These are phyloP conservation scores for Rhodofomes roseus DNA, from an alignment of 1,284 basidiomycete species.

Conservation along the genomic window DNA sequence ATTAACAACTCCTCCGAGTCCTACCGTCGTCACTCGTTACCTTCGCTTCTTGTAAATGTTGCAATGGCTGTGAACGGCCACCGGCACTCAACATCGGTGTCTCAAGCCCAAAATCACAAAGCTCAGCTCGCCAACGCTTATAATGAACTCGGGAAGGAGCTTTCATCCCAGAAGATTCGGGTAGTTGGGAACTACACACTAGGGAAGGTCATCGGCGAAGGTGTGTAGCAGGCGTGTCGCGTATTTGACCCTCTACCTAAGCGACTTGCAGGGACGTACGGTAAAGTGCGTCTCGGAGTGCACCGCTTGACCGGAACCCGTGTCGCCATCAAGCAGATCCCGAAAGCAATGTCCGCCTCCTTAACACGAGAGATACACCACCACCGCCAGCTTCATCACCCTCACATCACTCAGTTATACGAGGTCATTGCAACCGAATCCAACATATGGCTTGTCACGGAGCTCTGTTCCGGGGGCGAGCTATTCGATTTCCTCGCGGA, in stretches of 20 bases:
- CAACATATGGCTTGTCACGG: slow-evolving; percentile 95
- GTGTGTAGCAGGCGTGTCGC: slow-evolving; percentile 39
- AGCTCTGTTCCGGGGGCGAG: slow-evolving; percentile 95
- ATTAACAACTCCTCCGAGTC: not conserved
- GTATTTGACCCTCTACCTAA: not conserved
- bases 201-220: slow-evolving; percentile 95
- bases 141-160: slow-evolving; percentile 94
- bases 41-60: slow-evolving; percentile 36
- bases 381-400: slow-evolving; percentile 94
- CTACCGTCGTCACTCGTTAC: slow-evolving; percentile 33
- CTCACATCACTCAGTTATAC: slow-evolving; percentile 92
- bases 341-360: slow-evolving; percentile 85
- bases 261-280: slow-evolving; percentile 70
- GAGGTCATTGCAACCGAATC: slow-evolving; percentile 97
- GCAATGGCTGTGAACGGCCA: slow-evolving; percentile 49
- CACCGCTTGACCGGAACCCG: slow-evolving; percentile 87
- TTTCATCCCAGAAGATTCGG: slow-evolving; percentile 84
- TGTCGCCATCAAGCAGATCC: slow-evolving; percentile 97
- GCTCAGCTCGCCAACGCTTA: slow-evolving; percentile 92
- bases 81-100: slow-evolving; percentile 61
- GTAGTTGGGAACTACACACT: slow-evolving; percentile 96
- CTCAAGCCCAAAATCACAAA: slow-evolving; percentile 64
- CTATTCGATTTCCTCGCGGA: slow-evolving; percentile 97
- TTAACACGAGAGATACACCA: slow-evolving; percentile 98
- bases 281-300: slow-evolving; percentile 89